Evolutionary conservation across 2,329 filamentous ascomycete species (phyloP), one percentile per base, ranked within the genome.

Genomic region (Colletotrichum sp.): DNA sequence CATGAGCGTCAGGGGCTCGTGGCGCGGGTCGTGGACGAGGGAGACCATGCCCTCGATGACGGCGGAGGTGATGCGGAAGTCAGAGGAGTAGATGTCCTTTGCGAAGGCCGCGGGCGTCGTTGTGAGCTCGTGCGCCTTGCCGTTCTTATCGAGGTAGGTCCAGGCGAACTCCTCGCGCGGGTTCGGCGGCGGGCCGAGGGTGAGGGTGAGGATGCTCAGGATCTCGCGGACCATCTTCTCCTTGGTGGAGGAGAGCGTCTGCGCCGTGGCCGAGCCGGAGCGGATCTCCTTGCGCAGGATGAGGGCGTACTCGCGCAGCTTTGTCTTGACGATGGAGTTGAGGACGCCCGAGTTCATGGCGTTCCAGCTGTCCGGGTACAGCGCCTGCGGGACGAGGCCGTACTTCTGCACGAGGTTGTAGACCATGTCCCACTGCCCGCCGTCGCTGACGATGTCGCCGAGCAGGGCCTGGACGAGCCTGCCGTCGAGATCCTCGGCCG

Each of bases 361-460:
- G 82, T 95, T 96, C 89, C 91, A 96, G 70, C 90, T 92, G 83
- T 98, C 96, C 0, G 95, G 95, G 82, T 97, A 98, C 4, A 98
- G 85, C 0, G 88, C 86, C 82, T 98, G 94, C 5, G 95, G 95
- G 1, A 97, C 93, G n/a, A 98, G 90, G 32, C 96, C 96, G 81
- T 98, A 98, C 86, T 98, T 98, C 60, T 91, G 86, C 7, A 98
- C 95, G 12, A 98, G 87, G 81, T 98, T 98, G 78, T 92, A 94
- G 4, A 96, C 93, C 95, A 98, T 98, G 84, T 98, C 95, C 95
- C 95, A 98, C 84, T 98, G 95, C 1, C 96, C 95, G 32, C 96
- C 95, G 82, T 98, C 96, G 9, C 90, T 91, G 6, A 97, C 92
- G 1, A 95, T 93, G 26, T 91, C 89, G 0, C 87, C 85, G 32